These are phyloP conservation scores for Anastatica hierochuntica DNA, from an alignment of 345 rosid species.

Conservation along the genomic window DNA sequence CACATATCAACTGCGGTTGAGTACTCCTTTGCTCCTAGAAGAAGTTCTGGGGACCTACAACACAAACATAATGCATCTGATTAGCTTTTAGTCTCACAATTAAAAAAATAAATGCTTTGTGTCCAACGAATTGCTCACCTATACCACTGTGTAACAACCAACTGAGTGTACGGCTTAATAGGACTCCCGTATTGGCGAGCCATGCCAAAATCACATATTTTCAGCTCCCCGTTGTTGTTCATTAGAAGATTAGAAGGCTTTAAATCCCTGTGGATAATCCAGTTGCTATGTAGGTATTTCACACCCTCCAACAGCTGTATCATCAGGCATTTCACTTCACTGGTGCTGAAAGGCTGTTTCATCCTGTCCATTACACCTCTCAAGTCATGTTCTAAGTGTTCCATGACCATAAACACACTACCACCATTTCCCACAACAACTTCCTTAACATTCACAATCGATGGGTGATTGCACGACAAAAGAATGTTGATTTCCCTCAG, in stretches of 20 bases:
- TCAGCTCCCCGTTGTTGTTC: conserved; percentile 70
- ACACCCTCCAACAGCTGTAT: conserved; percentile 73
- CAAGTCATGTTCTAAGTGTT: conserved; percentile 81
- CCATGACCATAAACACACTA: conserved; percentile 86
- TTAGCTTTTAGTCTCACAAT: conserved; percentile 7
- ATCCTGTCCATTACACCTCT: conserved; percentile 59
- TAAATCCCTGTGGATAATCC: conserved; percentile 86
- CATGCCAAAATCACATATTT: conserved; percentile 82
- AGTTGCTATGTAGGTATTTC: conserved; percentile 78
- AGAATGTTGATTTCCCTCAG: conserved; percentile 86
- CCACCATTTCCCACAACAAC: conserved; percentile 60
- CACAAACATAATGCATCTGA: not conserved
- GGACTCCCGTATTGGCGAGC: conserved; percentile 82
- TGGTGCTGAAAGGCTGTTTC: conserved; percentile 74
- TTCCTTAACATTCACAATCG: conserved; percentile 72
- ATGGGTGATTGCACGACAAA: conserved; percentile 54
- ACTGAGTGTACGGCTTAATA: conserved; percentile 60
- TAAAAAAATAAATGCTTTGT: not conserved
- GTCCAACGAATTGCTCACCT: conserved; percentile 54
- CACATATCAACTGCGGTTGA: conserved; percentile 93
- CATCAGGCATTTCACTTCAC: conserved; percentile 88
- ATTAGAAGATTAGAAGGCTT: conserved; percentile 78
- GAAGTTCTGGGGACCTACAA: conserved; percentile 80
- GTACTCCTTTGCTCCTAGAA: conserved; percentile 64
- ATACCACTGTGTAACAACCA: conserved; percentile 81